Percentiles rank a stretch among this genome's conserved stretches.
These are phyloP conservation scores for Saprolegnia parasitica DNA, from an alignment of 352 stramenopile genomes.

Conservation along the genomic window DNA sequence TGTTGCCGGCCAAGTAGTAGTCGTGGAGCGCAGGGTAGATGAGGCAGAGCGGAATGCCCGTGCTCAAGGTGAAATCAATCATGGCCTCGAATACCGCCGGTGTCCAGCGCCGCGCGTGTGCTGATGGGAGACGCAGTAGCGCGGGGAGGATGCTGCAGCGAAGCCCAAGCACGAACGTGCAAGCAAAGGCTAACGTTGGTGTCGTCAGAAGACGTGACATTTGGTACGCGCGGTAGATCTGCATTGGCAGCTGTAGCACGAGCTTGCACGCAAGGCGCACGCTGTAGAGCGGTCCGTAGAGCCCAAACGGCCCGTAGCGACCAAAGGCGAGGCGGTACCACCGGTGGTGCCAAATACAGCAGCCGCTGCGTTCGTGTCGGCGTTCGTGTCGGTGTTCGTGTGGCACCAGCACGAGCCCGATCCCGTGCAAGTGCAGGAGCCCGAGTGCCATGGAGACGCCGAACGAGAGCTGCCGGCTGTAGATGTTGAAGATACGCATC, in stretches of 20 bases:
- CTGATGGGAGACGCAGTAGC: neutral
- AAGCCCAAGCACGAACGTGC: neutral
- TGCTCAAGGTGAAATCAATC: slow-evolving; percentile 6
- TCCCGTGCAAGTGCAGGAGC: neutral
- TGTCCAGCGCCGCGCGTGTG: neutral
- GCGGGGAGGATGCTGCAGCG: neutral
- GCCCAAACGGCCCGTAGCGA: slow-evolving; percentile 22
- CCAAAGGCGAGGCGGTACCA: slow-evolving; percentile 10
- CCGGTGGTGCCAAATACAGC: neutral
- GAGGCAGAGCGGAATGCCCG: slow-evolving; percentile 5
- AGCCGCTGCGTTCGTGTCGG: neutral
- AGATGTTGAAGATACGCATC: neutral
- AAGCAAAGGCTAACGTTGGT: neutral
- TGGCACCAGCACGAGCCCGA: neutral
- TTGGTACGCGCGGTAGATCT: slow-evolving; percentile 10
- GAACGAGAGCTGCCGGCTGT: neutral
- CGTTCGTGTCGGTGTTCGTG: neutral
- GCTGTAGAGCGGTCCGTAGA: slow-evolving; percentile 16
- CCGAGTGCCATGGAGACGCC: neutral
- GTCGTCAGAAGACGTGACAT: slow-evolving; percentile 10
- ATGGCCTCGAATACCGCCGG: neutral
- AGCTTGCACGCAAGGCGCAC: slow-evolving; percentile 11
- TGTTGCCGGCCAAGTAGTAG: slow-evolving; percentile 16
- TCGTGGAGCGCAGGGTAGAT: neutral
- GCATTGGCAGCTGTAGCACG: neutral